Percentiles rank a stretch among this genome's conserved stretches.
Evolutionary conservation across 1,139 yeast species (phyloP).

Genomic region (Sugiyamaella sp.): DNA sequence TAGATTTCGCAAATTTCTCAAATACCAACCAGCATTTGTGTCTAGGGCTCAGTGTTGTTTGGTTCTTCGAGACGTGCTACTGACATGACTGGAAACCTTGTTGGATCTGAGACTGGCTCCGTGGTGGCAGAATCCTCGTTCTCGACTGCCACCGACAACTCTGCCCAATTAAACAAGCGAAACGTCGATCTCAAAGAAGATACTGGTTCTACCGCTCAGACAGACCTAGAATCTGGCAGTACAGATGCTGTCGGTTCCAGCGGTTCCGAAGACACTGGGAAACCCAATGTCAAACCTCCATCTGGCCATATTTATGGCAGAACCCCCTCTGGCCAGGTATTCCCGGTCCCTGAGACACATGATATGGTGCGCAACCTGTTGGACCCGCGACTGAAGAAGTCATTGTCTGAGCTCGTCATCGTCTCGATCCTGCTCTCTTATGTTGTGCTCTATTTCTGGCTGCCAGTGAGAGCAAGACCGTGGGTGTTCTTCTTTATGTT

Average conservation of each 20-base stretch:
- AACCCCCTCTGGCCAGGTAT: conserved; percentile 43
- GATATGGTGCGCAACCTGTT: conserved; percentile 85
- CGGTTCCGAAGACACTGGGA: neutral
- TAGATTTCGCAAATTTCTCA: no score
- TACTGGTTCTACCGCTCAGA: neutral
- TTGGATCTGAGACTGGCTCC: neutral
- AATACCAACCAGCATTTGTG: no score
- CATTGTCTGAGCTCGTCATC: conserved; percentile 64
- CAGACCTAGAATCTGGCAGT: neutral
- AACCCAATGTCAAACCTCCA: neutral
- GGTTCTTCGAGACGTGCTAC: no score
- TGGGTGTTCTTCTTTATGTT: conserved; percentile 57
- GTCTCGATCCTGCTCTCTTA: conserved; percentile 57
- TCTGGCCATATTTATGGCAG: conserved; percentile 29
- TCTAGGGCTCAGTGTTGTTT: no score
- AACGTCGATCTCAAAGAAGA: neutral
- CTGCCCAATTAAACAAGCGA: neutral
- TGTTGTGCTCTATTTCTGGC: conserved; percentile 50
- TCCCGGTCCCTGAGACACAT: conserved; percentile 76
- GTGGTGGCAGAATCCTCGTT: neutral
- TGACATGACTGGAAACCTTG: neutral
- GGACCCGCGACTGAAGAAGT: conserved; percentile 74
- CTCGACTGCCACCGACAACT: neutral
- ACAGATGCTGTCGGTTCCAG: neutral
- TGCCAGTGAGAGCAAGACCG: conserved; percentile 45